A percentile compares a stretch with the other conserved stretches of the same genome.
These are phyloP conservation scores for Phytophthora litchii DNA, from an alignment of 352 stramenopile species.

Conservation along the genomic window DNA sequence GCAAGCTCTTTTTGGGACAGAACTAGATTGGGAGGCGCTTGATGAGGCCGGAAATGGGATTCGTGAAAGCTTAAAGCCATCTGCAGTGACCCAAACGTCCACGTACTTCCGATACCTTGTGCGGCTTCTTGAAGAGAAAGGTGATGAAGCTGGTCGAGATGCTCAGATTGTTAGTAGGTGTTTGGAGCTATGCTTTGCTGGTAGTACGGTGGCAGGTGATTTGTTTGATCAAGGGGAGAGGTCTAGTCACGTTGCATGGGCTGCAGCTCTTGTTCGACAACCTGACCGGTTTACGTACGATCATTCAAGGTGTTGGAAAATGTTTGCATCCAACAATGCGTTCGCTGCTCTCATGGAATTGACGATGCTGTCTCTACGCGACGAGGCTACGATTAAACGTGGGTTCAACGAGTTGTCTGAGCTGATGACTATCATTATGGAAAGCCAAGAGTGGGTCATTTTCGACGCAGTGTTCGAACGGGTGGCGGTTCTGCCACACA, in stretches of 20 bases:
- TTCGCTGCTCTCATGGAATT: slow-evolving; percentile 60
- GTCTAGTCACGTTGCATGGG: slow-evolving; percentile 36
- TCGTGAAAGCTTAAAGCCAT: slow-evolving; percentile 40
- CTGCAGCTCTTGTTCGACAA: slow-evolving; percentile 55
- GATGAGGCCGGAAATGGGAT: slow-evolving; percentile 28
- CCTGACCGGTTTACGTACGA: slow-evolving; percentile 56
- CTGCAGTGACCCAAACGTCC: slow-evolving; percentile 54
- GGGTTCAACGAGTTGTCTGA: slow-evolving; percentile 49
- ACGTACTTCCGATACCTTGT: slow-evolving; percentile 80
- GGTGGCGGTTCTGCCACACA: slow-evolving; percentile 35
- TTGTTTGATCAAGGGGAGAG: slow-evolving; percentile 54
- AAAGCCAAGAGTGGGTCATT: slow-evolving; percentile 44
- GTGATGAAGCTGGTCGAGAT: slow-evolving; percentile 50
- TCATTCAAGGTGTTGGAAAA: slow-evolving; percentile 57
- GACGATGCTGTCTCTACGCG: slow-evolving; percentile 43
- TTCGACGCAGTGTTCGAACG: slow-evolving; percentile 51
- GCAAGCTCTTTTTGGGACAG: slow-evolving; percentile 68
- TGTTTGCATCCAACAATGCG: slow-evolving; percentile 59
- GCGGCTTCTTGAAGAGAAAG: slow-evolving; percentile 60
- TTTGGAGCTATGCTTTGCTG: slow-evolving; percentile 66
- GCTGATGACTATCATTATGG: slow-evolving; percentile 49
- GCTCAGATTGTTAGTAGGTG: slow-evolving; percentile 61
- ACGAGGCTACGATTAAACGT: slow-evolving; percentile 17
- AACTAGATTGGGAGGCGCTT: slow-evolving; percentile 45
- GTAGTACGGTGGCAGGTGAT: slow-evolving; percentile 45